Conservation (phyloP, 306 rosid genomes). For the Oxytropis ochrocephala region DNA sequence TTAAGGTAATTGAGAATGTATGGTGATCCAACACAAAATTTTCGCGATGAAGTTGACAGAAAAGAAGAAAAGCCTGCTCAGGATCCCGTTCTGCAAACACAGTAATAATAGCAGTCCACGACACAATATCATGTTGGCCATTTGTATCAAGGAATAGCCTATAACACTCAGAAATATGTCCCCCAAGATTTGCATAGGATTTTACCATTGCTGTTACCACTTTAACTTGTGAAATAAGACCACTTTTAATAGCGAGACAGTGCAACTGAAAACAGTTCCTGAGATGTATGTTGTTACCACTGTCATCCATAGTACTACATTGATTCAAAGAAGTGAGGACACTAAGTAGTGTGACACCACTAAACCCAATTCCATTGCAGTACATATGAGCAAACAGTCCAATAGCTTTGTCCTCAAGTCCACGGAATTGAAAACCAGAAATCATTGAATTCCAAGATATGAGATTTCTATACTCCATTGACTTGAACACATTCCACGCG, state of each 20-base stretch:
- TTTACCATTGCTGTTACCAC: conserved; percentile 63
- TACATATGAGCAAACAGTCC: conserved; percentile 53
- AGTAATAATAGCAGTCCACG: conserved; percentile 78
- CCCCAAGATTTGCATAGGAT: conserved; percentile 63
- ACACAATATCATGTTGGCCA: conserved; percentile 53
- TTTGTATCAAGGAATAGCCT: conserved; percentile 59
- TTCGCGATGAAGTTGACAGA: conserved; percentile 46
- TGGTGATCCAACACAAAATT: conserved; percentile 59
- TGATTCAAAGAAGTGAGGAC: conserved; percentile 48
- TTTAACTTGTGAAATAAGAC: conserved; percentile 52
- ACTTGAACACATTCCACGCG: conserved; percentile 59
- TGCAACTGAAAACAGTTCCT: conserved; percentile 59
- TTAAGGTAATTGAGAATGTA: conserved; percentile 66
- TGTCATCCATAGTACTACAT: conserved; percentile 21
- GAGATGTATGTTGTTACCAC: conserved; percentile 12
- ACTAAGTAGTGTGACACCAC: conserved; percentile 61
- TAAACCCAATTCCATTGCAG: conserved; percentile 50
- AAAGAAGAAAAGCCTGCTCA: conserved; percentile 59
- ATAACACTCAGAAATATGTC: conserved; percentile 50
- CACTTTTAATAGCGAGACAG: conserved; percentile 54
- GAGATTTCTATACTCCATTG: conserved; percentile 50
- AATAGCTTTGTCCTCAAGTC: conserved; percentile 55
- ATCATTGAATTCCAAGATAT: conserved; percentile 88
- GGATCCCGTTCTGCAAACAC: conserved; percentile 66
- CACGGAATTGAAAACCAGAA: conserved; percentile 61